These are phyloP conservation scores for Marchantia polymorpha DNA, from an alignment of 225 moss, liverwort and hornwort species.

Conservation along the genomic window DNA sequence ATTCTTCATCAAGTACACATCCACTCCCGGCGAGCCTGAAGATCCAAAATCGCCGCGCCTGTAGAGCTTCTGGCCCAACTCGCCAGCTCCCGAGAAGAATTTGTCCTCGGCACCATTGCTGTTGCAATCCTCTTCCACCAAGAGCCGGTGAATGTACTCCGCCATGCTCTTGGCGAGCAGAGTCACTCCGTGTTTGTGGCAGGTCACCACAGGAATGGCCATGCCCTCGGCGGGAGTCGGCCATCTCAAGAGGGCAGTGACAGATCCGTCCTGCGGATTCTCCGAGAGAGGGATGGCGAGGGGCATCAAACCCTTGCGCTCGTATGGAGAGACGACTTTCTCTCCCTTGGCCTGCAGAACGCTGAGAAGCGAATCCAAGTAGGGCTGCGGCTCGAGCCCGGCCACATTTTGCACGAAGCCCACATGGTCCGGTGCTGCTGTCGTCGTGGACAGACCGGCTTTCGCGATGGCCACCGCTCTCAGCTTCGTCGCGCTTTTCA, in stretches of 20 bases:
- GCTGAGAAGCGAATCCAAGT: conserved; percentile 54
- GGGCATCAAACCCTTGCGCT: conserved; percentile 65
- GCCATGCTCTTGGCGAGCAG: conserved; percentile 72
- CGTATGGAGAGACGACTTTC: conserved; percentile 58
- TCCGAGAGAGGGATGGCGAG: conserved; percentile 74
- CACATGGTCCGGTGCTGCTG: conserved; percentile 48
- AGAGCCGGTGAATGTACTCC: conserved; percentile 71
- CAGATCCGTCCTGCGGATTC: conserved; percentile 43
- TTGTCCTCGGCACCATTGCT: conserved; percentile 38
- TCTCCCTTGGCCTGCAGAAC: conserved; percentile 75
- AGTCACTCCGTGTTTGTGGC: conserved; percentile 55
- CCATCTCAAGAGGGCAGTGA: conserved; percentile 92
- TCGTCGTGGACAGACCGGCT: conserved; percentile 33
- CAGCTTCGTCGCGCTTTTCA: conserved; percentile 14
- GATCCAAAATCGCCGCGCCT: conserved; percentile 49
- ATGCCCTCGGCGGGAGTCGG: conserved; percentile 80
- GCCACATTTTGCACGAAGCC: conserved; percentile 72
- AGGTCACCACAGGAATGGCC: conserved; percentile 87
- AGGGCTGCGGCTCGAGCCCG: conserved; percentile 54
- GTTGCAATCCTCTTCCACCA: conserved; percentile 72
- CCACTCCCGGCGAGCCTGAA: conserved; percentile 52
- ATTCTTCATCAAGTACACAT: conserved; percentile 84
- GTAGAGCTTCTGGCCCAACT: conserved; percentile 53
- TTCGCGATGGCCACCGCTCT: conserved; percentile 18
- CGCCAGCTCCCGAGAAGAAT: conserved; percentile 53